These are phyloP conservation scores for Nannochloropsis granulata DNA, from an alignment of 108 stramenopile species.

Conservation along the genomic window DNA sequence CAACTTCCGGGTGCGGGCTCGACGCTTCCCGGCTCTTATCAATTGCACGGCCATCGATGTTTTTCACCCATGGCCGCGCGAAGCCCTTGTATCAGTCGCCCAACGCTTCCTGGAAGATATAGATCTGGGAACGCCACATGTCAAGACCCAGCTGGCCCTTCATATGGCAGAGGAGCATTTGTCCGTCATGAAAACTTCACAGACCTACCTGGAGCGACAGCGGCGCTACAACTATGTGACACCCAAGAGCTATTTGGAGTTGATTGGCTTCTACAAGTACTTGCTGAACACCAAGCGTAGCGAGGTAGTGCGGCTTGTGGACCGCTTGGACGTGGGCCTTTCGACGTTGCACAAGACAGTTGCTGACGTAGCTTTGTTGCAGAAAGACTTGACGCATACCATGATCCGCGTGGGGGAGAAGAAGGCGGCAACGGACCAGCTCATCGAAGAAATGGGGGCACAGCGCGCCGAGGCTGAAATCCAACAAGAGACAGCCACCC, in stretches of 20 bases:
- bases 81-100: conserved; percentile 67
- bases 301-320: conserved; percentile 52
- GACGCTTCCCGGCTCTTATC: conserved; percentile 69
- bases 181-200: conserved; percentile 49
- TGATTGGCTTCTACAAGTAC: conserved; percentile 71
- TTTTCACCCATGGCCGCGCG: conserved; percentile 75
- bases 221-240: conserved; percentile 76
- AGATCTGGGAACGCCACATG: conserved; percentile 32
- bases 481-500: conserved; percentile 56
- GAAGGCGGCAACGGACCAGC: conserved; percentile 55
- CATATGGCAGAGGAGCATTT: conserved; percentile 77
- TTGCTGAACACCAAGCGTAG: conserved; percentile 54
- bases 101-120: conserved; percentile 57
- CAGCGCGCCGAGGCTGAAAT: conserved; percentile 55
- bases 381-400: conserved; percentile 59
- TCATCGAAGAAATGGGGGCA: conserved; percentile 62
- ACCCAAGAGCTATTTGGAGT: conserved; percentile 69
- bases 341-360: conserved; percentile 63
- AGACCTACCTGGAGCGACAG: conserved; percentile 48
- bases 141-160: conserved; percentile 43
- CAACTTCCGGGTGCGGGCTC: conserved; percentile 60
- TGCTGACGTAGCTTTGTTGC: conserved; percentile 62
- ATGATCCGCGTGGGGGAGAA: conserved; percentile 66
- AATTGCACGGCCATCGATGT: conserved; percentile 68
- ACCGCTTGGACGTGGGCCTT: conserved; percentile 69